These are phyloP conservation scores for Liquidambar formosana DNA, from an alignment of 164 flowering plant genomes.

Conservation along the genomic window DNA sequence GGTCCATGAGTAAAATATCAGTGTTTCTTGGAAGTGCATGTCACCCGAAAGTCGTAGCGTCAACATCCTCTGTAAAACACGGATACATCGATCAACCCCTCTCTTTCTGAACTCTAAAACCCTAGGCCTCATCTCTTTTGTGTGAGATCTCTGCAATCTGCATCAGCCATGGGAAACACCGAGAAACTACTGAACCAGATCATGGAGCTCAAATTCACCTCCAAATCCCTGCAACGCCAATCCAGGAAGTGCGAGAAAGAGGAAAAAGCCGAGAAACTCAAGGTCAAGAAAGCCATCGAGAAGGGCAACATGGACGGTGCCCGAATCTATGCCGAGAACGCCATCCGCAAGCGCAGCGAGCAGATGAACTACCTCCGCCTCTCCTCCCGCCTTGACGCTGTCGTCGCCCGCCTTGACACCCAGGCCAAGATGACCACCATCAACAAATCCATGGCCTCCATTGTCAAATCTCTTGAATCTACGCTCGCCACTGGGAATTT, in stretches of 20 bases:
- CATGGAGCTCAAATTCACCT: constrained; percentile 72
- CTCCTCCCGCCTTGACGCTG: constrained; percentile 70
- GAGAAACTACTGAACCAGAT: constrained; percentile 76
- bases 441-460: constrained; percentile 57
- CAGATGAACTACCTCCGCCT: constrained; percentile 78
- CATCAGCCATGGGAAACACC: constrained; percentile 51
- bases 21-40: too few species aligned
- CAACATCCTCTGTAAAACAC: too few species aligned
- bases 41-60: too few species aligned
- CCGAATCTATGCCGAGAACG: constrained; percentile 74
- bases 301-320: constrained; percentile 80
- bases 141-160: too few species aligned
- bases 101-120: too few species aligned
- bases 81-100: too few species aligned
- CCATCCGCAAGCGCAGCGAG: constrained; percentile 71
- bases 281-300: constrained; percentile 77
- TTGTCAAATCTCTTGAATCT: constrained; percentile 71
- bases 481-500: constrained; percentile 55
- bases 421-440: constrained; percentile 72
- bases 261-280: constrained; percentile 69
- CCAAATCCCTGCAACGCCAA: constrained; percentile 68
- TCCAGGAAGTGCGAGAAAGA: constrained; percentile 75
- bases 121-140: constrained; percentile 19
- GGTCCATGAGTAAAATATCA: too few species aligned
- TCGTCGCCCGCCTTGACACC: constrained; percentile 70